Percentiles rank a stretch among this genome's conserved stretches.
phyloP scores from a whole-genome alignment of 495 filamentous ascomycete species.

The Parathielavia hyrcaniae region DNA sequence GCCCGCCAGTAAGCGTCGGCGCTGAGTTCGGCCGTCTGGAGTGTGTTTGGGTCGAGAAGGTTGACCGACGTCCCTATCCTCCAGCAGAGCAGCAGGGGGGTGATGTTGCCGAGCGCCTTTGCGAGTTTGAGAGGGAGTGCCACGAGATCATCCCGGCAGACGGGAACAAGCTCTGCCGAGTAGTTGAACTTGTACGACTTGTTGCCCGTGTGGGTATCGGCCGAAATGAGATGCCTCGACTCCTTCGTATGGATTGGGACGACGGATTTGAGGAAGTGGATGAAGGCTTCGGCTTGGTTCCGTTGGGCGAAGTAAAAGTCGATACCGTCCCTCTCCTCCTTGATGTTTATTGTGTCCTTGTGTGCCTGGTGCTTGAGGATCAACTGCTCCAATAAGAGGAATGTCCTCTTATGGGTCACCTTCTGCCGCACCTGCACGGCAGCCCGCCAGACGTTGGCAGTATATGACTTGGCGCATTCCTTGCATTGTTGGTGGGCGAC shows the following conservation, averaged over 20 bases:
- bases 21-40: conserved; percentile 81
- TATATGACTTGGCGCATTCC: conserved; percentile 90
- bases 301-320: conserved; percentile 89
- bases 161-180: conserved; percentile 77
- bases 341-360: conserved; percentile 91
- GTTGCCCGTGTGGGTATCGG: conserved; percentile 82
- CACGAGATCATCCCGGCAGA: conserved; percentile 95
- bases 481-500: conserved; percentile 84
- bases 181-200: conserved; percentile 91
- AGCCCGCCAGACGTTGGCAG: conserved; percentile 64
- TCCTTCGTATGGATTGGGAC: conserved; percentile 75
- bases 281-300: conserved; percentile 88
- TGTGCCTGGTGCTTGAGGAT: conserved; percentile 92
- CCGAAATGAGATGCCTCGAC: conserved; percentile 84
- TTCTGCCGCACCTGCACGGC: conserved; percentile 86
- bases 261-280: conserved; percentile 81
- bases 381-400: conserved; percentile 91
- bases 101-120: conserved; percentile 76
- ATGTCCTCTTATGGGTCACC: conserved; percentile 94
- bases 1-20: conserved; percentile 77
- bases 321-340: conserved; percentile 85
- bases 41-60: conserved; percentile 81
- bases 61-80: conserved; percentile 86
- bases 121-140: conserved; percentile 87
- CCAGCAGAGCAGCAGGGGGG: conserved; percentile 60